Evolutionary conservation across 202 grass and related monocot species (phyloP).

Genomic region (Panicum hallii): DNA sequence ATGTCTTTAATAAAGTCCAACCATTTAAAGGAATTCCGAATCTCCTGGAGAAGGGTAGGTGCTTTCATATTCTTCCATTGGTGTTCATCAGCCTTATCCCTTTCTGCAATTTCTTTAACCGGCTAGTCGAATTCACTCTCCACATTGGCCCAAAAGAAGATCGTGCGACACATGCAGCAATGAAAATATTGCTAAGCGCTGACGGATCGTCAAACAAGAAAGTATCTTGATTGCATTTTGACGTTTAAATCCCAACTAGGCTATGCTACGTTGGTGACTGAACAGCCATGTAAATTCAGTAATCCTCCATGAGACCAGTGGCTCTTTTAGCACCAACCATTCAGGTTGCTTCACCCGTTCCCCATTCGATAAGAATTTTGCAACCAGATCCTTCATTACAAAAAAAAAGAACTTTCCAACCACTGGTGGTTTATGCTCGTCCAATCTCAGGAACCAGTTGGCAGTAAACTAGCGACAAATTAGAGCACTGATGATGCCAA

Average conservation of each 20-base stretch:
- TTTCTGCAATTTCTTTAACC: not conserved
- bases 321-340: not conserved
- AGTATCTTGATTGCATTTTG: not conserved
- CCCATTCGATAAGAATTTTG: not conserved
- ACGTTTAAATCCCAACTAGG: not conserved
- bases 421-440: not conserved
- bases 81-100: not conserved
- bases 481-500: not conserved
- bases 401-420: not conserved
- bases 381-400: not conserved
- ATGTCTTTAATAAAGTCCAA: not conserved
- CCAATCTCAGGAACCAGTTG: not conserved
- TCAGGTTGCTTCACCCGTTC: not conserved
- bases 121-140: not conserved
- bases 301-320: not conserved
- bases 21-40: not conserved
- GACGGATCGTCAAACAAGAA: not conserved
- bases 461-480: not conserved
- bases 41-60: not conserved
- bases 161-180: not conserved
- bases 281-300: not conserved
- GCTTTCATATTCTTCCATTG: not conserved
- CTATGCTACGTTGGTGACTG: not conserved
- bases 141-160: not conserved
- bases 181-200: not conserved